Evolutionary conservation across 306 rosid species (phyloP).

Genomic region (Ormosia semicastrata): DNA sequence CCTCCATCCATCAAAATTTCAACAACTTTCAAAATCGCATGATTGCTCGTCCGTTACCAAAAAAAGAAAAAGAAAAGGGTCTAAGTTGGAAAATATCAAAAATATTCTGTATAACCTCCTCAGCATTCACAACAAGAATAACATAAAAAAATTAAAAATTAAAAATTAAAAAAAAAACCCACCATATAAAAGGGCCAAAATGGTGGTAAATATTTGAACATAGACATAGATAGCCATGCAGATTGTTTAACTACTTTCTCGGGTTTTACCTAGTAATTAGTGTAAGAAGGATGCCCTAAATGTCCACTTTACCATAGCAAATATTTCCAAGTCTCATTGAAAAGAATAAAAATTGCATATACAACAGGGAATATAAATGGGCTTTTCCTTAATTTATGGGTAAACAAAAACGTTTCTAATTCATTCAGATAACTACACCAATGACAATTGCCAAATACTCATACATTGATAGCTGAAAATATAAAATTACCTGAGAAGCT

Average conservation of each 20-base stretch:
- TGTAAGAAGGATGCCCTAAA: neutral
- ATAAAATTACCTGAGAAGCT: conserved; percentile 79
- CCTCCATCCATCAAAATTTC: neutral
- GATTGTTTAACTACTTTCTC: neutral
- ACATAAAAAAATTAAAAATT: too few species aligned
- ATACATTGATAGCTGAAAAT: conserved; percentile 11
- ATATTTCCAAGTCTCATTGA: neutral
- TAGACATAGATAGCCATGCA: neutral
- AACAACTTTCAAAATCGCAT: neutral
- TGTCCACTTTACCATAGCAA: neutral
- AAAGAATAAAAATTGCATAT: neutral
- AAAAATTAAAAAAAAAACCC: neutral
- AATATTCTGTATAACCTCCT: neutral
- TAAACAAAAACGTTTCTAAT: neutral
- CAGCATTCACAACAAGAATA: neutral
- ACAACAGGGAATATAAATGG: neutral
- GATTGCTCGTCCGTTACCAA: neutral
- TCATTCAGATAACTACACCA: neutral
- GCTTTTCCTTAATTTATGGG: neutral
- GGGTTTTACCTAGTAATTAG: neutral
- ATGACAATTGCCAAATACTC: neutral
- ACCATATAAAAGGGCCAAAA: neutral
- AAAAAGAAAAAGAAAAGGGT: neutral
- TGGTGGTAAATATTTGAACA: neutral
- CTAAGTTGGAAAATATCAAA: neutral